Percentiles rank a stretch among this genome's conserved stretches.
phyloP scores from a whole-genome alignment of 192 early-diverging fungal species.

The Phlyctochytrium planicorne region DNA sequence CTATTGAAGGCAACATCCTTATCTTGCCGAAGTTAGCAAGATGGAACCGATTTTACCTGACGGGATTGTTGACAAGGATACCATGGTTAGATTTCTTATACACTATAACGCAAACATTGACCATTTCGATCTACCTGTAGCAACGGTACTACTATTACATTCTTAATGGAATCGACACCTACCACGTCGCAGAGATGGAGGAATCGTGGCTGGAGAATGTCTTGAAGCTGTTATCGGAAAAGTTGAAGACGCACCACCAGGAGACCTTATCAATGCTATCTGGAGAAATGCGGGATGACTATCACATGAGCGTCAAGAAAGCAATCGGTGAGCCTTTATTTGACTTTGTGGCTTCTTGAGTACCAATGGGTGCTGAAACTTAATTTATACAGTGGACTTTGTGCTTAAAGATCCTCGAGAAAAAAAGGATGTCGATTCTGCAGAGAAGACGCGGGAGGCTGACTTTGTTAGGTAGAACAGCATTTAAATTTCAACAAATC shows the following conservation, averaged over 20 bases:
- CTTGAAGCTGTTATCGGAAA: conserved; percentile 43
- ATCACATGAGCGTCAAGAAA: conserved; percentile 67
- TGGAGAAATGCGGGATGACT: conserved; percentile 63
- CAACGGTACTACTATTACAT: conserved; percentile 71
- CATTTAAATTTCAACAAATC: not conserved
- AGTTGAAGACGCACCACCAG: conserved; percentile 43
- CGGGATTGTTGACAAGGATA: conserved; percentile 20
- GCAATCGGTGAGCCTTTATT: conserved; percentile 47
- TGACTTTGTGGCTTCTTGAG: conserved; percentile 6
- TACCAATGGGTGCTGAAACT: not conserved
- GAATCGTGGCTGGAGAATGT: conserved; percentile 59
- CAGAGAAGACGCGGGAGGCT: conserved; percentile 20
- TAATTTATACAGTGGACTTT: conserved; percentile 50
- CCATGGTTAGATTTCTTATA: conserved; percentile 11
- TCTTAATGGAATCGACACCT: conserved; percentile 62
- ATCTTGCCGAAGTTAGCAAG: not conserved
- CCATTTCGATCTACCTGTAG: conserved; percentile 25
- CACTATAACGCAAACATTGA: too few relatives aligned
- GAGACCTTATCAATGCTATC: conserved; percentile 39
- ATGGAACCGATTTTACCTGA: conserved; percentile 9
- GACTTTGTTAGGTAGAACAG: conserved; percentile 43
- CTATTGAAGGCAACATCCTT: conserved; percentile 7
- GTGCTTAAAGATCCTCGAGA: conserved; percentile 63
- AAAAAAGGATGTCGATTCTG: conserved; percentile 37
- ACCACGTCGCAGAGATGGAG: conserved; percentile 64